Evolutionary conservation across 768 basidiomycete species (phyloP), one percentile per base, ranked within the genome.

Genomic region (Tylopilus sp.): DNA sequence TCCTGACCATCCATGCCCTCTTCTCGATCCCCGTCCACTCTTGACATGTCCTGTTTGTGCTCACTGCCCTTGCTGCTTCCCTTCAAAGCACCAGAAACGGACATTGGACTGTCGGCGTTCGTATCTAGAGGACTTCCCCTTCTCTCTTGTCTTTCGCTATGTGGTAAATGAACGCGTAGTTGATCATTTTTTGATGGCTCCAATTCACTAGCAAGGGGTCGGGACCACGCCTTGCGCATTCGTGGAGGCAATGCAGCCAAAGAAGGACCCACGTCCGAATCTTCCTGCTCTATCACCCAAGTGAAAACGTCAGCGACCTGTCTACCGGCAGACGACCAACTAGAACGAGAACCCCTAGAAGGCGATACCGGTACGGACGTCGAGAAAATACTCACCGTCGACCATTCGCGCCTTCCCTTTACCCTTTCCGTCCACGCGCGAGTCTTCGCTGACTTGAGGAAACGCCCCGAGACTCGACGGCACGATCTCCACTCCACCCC

Each of bases 401-500:
- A 33, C 44, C 25, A 40, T 63, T 46, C 22, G 55, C 2, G 58
- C 56, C 42, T 46, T 63, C 3, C 48, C 55, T 37, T 67, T 68
- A 7, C 56, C 54, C 38, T 66, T 68, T 6, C 38, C 14, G 54
- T 16, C 11, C 24, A 41, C 40, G 7, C 37, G 37, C 4, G 17
- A 11, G 46, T 55, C 42, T 8, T 52, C 58, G n/a, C 25, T 26
- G 21, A 60, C 42, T 7, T 56, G 53, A 38, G 59, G 61, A 51
- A 45, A 66, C 5, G 63, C 26, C 17, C 13, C 25, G 14, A 67
- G 50, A 50, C 67, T 61, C 22, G 63, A 63, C 6, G 72, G 63
- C 12, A 78, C 73, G 69, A 85, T 76, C 72, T 85, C 84, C 25
- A 85, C 78, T 0, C 84, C 84, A 21, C 78, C 76, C 71, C 87